Evolutionary conservation across 2,329 filamentous ascomycete species (phyloP), one percentile per base, ranked within the genome.

Genomic region (Verticillium nubilum): DNA sequence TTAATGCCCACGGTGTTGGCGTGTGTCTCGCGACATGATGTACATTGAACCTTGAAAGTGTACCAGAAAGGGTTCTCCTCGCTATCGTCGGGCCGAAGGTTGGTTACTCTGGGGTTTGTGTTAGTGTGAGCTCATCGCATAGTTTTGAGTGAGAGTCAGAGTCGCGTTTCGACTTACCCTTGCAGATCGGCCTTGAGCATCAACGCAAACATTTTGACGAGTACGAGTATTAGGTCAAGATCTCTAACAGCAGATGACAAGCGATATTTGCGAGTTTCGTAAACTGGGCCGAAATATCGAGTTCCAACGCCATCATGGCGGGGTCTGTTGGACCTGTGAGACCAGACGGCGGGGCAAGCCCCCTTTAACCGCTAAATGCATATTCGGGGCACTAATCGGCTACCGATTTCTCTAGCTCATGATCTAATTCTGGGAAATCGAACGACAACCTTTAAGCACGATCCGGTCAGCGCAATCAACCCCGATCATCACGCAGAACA

Each of bases 31-130:
- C 92, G 87, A 75, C 95, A 99, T 58, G 93, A 97, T n/a, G 92
- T 97, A 77, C 95, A 99, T 80, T 97, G 91, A 35, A 99, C 94
- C 72, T 90, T 95, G 85, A 99, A 98, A 56, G 91, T 97, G 78
- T 97, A 99, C 83, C 89, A 96, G 79, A 97, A 99, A 4, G 92
- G 91, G 61, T 83, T 85, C 19, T 91, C 90, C 67, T 87, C 79
- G 6, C 87, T 92, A 73, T 99, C 95, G 66, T 87, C 81, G 7
- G 95, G 95, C 59, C 88, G 88, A 66, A 99, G 86, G 69, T 95
- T 90, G 61, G 92, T 97, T 61, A 99, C 92, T 53, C 95, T 98
- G 68, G n/a, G 29, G 7, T 10, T 50, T 12, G 19, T 50, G 19
- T 50, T 50, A 50, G 42, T 50, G 42, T 6, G 19, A 10, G n/a